These are phyloP conservation scores for Yamadazyma triangularis DNA, from an alignment of 1,139 yeast species.

Conservation along the genomic window DNA sequence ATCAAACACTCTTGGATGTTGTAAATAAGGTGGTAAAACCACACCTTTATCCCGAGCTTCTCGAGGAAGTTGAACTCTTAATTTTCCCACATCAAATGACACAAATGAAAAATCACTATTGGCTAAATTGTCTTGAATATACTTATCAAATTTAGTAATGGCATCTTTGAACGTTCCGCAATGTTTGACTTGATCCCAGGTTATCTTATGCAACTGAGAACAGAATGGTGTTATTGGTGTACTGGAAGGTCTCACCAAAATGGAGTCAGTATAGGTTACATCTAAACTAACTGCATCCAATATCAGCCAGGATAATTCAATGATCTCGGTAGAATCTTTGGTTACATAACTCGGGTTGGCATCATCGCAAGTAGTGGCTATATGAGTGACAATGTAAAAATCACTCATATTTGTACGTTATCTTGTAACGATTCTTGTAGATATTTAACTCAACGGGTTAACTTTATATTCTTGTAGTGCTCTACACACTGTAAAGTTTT, in stretches of 20 bases:
- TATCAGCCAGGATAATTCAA: slow-evolving; percentile 63
- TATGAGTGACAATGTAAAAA: slow-evolving; percentile 56
- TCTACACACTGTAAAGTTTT: no score
- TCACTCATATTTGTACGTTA: slow-evolving; percentile 44
- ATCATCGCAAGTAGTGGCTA: slow-evolving; percentile 69
- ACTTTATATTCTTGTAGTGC: no score
- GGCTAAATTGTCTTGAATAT: slow-evolving; percentile 41
- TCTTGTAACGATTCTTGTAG: no score
- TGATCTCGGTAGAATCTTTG: slow-evolving; percentile 61
- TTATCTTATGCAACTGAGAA: slow-evolving; percentile 45
- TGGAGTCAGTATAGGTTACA: slow-evolving; percentile 33
- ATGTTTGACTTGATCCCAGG: slow-evolving; percentile 62
- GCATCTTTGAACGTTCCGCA: slow-evolving; percentile 60
- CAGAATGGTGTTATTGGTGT: slow-evolving; percentile 68
- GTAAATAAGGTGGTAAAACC: slow-evolving; percentile 68
- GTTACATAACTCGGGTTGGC: slow-evolving; percentile 48
- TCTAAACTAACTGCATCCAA: slow-evolving; percentile 37
- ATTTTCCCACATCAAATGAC: slow-evolving; percentile 60
- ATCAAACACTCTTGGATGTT: slow-evolving; percentile 75
- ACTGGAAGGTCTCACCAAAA: slow-evolving; percentile 57
- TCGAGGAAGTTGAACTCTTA: slow-evolving; percentile 73
- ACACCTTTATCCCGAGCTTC: slow-evolving; percentile 78
- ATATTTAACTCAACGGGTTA: no score
- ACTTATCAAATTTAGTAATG: slow-evolving; percentile 46
- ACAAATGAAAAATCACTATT: slow-evolving; percentile 62